These are phyloP conservation scores for Plenodomus lindquistii DNA, from an alignment of 2,329 filamentous ascomycete genomes.

Conservation along the genomic window DNA sequence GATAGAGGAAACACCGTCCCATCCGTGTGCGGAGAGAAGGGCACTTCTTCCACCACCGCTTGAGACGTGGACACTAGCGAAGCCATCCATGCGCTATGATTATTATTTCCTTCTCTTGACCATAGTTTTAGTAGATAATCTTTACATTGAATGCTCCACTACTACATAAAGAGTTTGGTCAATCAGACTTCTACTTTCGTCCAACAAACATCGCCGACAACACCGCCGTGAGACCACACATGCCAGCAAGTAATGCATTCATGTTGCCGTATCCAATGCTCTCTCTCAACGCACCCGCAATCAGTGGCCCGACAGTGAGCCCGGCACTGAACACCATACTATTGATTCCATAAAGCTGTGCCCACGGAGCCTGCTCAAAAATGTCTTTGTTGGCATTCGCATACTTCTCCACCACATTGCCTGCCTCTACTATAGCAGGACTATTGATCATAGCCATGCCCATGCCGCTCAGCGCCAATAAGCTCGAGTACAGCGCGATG, in stretches of 20 bases:
- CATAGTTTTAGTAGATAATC: too few species aligned
- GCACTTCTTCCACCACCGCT: too few species aligned
- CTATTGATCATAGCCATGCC: conserved; percentile 60
- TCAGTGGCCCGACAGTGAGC: conserved; percentile 62
- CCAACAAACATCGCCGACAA: conserved; percentile 54
- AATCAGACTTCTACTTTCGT: conserved; percentile 3
- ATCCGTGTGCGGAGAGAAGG: too few species aligned
- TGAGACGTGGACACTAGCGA: too few species aligned
- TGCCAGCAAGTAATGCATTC: conserved; percentile 55
- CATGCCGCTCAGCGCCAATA: conserved; percentile 55
- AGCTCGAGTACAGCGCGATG: conserved; percentile 51
- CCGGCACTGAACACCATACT: conserved; percentile 66
- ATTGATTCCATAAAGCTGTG: conserved; percentile 67
- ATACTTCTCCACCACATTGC: conserved; percentile 59
- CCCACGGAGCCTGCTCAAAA: conserved; percentile 63
- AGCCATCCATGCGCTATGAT: too few species aligned
- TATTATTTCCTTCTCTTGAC: too few species aligned
- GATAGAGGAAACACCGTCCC: too few species aligned
- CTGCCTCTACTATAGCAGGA: conserved; percentile 61
- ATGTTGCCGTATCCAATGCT: conserved; percentile 62
- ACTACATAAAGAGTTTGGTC: too few species aligned
- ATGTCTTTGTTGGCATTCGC: conserved; percentile 58
- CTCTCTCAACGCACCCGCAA: conserved; percentile 58
- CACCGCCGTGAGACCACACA: conserved; percentile 51
- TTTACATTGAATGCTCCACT: too few species aligned